Evolutionary conservation across 805 yeast genomes (phyloP).

Genomic region (Candida odintsovae): DNA sequence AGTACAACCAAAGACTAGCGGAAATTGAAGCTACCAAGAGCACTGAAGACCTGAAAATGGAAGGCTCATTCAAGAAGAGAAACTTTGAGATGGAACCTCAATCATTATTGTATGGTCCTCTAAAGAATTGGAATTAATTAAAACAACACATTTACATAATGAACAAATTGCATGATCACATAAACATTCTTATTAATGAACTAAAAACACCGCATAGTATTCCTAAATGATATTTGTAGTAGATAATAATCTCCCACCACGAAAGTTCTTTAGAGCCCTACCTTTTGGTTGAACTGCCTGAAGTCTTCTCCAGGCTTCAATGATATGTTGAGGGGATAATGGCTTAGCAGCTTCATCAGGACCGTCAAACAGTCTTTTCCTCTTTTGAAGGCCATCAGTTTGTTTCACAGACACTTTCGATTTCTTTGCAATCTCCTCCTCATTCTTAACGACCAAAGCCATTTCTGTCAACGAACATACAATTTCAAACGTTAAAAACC

Average conservation of each 20-base stretch:
- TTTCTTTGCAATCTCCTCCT: slow-evolving; percentile 48
- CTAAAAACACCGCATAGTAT: not conserved
- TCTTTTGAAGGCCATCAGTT: slow-evolving; percentile 37
- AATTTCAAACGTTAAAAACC: slow-evolving; percentile 92
- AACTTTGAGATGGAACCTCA: slow-evolving; percentile 1
- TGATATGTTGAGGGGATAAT: slow-evolving; percentile 70
- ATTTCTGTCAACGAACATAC: slow-evolving; percentile 92
- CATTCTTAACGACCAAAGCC: slow-evolving; percentile 73
- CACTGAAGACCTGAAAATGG: not conserved
- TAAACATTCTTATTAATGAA: not conserved
- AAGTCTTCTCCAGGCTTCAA: slow-evolving; percentile 82
- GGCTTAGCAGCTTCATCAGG: slow-evolving; percentile 84
- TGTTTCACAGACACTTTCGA: slow-evolving; percentile 13
- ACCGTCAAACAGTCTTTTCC: slow-evolving; percentile 70
- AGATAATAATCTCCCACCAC: slow-evolving; percentile 39
- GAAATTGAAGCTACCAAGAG: slow-evolving; percentile 1
- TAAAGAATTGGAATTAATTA: not conserved
- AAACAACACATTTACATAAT: too few relatives aligned
- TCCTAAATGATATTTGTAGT: slow-evolving; percentile 29
- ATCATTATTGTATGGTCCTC: slow-evolving; percentile 3
- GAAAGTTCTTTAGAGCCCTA: slow-evolving; percentile 62
- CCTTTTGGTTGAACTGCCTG: slow-evolving; percentile 55
- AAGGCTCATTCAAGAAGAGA: not conserved
- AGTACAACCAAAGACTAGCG: slow-evolving; percentile 2
- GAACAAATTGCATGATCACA: not conserved